These are phyloP conservation scores for Populus euphratica DNA, from an alignment of 345 rosid genomes.

Conservation along the genomic window DNA sequence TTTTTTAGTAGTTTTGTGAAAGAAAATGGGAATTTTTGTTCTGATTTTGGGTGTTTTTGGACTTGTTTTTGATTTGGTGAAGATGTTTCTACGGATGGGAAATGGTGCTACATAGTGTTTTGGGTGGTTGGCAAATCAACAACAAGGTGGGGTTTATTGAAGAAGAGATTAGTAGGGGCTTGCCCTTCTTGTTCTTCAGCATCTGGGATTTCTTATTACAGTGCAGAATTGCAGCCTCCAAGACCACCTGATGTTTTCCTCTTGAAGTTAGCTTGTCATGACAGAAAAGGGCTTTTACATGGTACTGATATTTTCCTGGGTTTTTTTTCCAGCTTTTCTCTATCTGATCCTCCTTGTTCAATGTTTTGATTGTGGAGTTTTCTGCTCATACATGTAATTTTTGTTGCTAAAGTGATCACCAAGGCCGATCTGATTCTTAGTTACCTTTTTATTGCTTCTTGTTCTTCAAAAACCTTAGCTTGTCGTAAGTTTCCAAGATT, in stretches of 20 bases:
- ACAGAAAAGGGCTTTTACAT: constrained; percentile 79
- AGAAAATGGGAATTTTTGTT: not conserved
- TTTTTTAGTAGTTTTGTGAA: not conserved
- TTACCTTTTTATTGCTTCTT: not conserved
- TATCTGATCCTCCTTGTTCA: not conserved
- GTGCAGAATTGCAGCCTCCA: constrained; percentile 49
- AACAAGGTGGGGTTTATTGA: constrained; percentile 78
- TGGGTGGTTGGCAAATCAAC: constrained; percentile 74
- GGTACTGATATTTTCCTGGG: constrained; percentile 36
- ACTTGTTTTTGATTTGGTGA: constrained; percentile 29
- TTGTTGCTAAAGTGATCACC: not conserved
- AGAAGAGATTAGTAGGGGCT: constrained; percentile 69
- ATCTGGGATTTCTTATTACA: constrained; percentile 61
- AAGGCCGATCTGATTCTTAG: not conserved
- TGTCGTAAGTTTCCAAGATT: not conserved
- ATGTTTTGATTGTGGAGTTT: not conserved
- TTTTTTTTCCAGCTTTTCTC: not conserved
- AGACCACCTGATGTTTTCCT: constrained; percentile 72
- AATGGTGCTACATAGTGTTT: constrained; percentile 90
- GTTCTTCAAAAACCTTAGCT: not conserved
- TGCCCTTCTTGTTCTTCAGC: constrained; percentile 82
- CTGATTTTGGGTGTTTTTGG: not conserved
- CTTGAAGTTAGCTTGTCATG: constrained; percentile 67
- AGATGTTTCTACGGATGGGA: constrained; percentile 95
- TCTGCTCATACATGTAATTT: not conserved